Base-by-base conservation (phyloP, 805 yeast species). In the Yarrowia porcina region DNA sequence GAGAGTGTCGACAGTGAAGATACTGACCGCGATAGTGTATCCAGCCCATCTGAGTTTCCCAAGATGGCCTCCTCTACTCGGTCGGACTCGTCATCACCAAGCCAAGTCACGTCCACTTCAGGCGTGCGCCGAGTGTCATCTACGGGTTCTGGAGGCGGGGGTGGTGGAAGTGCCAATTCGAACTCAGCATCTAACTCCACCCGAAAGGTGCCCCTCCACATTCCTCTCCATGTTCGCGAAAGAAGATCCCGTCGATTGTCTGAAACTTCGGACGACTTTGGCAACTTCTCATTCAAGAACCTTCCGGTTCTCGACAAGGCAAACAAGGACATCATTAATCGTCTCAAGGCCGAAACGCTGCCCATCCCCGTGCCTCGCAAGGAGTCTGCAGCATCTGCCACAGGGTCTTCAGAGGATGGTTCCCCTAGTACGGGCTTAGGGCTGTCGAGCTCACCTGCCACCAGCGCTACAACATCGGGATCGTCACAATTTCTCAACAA, bases 221-320 rank as follows among this genome's bases (percentile, higher is more conserved):
- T 82, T 18, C 85, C 86, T 4, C 77, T 82, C 11, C 82, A 80
- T 65, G 76, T 83, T 68, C 78, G 89, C 67, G 80, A 93, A 64
- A 78, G 94, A 56, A 84, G 90, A 2, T 83, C 89, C 66, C 81
- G 76, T 33, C 66, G 89, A 67, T 73, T 90, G 65, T 87, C 87
- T 59, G 93, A 88, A 63, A 81, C 87, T 23, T 44, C 54, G 15
- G 75, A 72, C 44, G 76, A 93, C 69, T 94, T 94, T 80, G 99
- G 99, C 0, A 87, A 94, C 4, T 94, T 94, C 74, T 87, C 89
- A 64, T 94, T 89, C 75, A 80, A 97, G 67, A 94, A 94, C 72
- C 76, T 94, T 66, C 86, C 93, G 4, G 94, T 94, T 6, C 80
- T 96, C 63, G 98, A 94, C 68, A 89, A 88, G 69, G 97, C 97